Conservation (phyloP, 2,329 filamentous ascomycete species). For the Tolypocladium tropicale region DNA sequence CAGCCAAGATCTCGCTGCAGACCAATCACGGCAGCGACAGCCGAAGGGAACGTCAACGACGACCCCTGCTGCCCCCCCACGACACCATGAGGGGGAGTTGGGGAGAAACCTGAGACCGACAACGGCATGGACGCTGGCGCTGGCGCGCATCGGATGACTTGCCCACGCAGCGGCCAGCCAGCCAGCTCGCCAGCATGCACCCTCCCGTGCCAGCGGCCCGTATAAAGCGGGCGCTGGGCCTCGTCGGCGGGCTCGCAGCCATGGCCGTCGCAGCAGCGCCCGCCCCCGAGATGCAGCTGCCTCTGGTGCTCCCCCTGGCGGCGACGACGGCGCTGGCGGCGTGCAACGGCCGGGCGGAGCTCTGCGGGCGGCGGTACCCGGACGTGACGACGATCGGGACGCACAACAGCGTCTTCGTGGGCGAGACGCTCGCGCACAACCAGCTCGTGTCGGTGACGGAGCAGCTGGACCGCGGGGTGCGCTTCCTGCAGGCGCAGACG, state of each 20-base stretch:
- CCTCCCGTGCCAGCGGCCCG: constrained; percentile 4
- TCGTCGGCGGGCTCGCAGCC: background rate
- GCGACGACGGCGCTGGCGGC: constrained; percentile 11
- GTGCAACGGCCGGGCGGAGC: constrained; percentile 49
- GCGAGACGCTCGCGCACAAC: constrained; percentile 42
- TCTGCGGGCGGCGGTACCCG: constrained; percentile 48
- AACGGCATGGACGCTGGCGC: background rate
- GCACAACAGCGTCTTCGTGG: constrained; percentile 57
- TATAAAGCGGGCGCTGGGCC: background rate
- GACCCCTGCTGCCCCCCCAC: no score
- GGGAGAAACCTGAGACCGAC: background rate
- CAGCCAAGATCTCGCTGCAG: background rate
- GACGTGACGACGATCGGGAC: constrained; percentile 52
- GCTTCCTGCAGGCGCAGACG: constrained; percentile 55
- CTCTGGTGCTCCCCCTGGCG: constrained; percentile 9
- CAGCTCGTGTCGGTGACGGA: constrained; percentile 47
- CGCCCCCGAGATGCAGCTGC: constrained; percentile 6
- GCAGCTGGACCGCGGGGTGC: constrained; percentile 52
- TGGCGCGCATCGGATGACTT: background rate
- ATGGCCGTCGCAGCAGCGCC: background rate
- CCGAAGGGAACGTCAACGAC: no score
- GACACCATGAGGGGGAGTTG: no score
- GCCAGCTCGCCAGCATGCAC: background rate
- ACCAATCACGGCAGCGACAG: background rate
- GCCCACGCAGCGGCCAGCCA: background rate